These are phyloP conservation scores for Luzula sylvatica DNA, from an alignment of 176 grass and related monocot genomes.

Conservation along the genomic window DNA sequence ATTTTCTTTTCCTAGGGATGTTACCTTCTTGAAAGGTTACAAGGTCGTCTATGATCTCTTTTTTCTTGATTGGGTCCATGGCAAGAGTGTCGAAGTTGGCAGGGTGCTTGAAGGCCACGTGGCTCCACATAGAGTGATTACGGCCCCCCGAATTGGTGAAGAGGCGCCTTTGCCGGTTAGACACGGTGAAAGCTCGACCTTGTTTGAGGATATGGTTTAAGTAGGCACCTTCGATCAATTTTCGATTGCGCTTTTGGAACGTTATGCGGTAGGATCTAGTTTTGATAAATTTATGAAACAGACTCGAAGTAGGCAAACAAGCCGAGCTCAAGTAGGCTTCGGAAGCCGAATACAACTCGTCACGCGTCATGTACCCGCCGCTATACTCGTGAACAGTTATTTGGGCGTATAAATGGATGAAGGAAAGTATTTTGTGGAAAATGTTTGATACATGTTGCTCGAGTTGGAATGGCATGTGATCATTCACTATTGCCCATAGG, in stretches of 20 bases:
- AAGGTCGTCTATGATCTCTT: slow-evolving; percentile 63
- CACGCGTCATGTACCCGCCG: no score
- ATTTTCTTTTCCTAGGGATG: no score
- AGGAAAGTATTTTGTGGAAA: no score
- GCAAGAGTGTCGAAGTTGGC: slow-evolving; percentile 90
- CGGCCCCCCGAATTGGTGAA: not conserved
- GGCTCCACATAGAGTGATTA: slow-evolving; percentile 23
- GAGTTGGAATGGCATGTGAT: no score
- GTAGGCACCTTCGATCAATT: not conserved
- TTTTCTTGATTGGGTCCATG: slow-evolving; percentile 55
- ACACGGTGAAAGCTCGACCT: not conserved
- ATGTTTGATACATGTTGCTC: no score
- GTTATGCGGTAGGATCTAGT: not conserved
- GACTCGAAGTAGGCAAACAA: no score
- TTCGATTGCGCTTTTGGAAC: not conserved
- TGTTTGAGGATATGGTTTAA: not conserved
- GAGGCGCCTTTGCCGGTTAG: not conserved
- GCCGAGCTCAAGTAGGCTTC: no score
- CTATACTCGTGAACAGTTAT: no score
- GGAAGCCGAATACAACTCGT: no score
- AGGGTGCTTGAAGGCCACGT: slow-evolving; percentile 84
- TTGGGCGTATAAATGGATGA: no score
- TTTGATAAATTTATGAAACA: not conserved
- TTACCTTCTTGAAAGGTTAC: slow-evolving; percentile 45
- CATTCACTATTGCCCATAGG: no score